A percentile compares a stretch with the other conserved stretches of the same genome.
Evolutionary conservation across 2,329 filamentous ascomycete species (phyloP).

Genomic region (Colletotrichum destructivum): DNA sequence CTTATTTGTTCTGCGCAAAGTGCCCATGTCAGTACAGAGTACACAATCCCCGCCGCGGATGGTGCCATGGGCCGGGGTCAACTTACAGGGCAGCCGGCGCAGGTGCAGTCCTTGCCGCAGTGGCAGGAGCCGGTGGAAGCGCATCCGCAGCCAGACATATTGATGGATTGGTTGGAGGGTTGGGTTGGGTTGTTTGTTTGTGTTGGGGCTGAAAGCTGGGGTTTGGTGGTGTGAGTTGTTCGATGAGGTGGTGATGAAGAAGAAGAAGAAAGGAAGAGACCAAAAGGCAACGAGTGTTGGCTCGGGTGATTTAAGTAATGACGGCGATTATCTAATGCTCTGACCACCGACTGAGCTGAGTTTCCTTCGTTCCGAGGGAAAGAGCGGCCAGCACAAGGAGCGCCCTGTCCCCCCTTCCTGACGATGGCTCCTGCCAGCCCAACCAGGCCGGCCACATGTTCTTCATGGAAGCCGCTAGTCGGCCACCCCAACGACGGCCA

Average conservation of each 20-base stretch:
- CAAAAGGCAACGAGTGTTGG: not conserved
- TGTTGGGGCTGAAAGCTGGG: not conserved
- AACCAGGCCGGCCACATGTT: conserved; percentile 24
- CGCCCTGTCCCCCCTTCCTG: not conserved
- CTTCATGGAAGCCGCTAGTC: conserved; percentile 24
- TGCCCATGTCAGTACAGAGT: conserved; percentile 13
- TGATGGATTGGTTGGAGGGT: conserved; percentile 45
- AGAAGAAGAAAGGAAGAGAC: not conserved
- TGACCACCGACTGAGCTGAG: not conserved
- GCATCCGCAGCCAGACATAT: conserved; percentile 61
- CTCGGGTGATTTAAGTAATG: conserved; percentile 27
- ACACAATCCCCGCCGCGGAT: not conserved
- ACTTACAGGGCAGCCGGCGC: conserved; percentile 61
- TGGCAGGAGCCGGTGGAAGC: conserved; percentile 57
- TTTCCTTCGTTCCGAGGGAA: not conserved
- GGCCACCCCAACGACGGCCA: conserved; percentile 7
- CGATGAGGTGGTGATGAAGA: conserved; percentile 23
- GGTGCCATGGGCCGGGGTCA: conserved; percentile 17
- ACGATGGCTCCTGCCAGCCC: conserved; percentile 19
- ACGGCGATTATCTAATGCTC: conserved; percentile 37
- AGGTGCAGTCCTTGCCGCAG: conserved; percentile 60
- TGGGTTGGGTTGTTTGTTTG: not conserved
- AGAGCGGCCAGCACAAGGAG: conserved; percentile 10
- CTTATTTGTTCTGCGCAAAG: conserved; percentile 35
- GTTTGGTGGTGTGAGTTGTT: conserved; percentile 4